Base-by-base conservation (phyloP, 768 basidiomycete genomes). In the Mycena indigotica region DNA sequence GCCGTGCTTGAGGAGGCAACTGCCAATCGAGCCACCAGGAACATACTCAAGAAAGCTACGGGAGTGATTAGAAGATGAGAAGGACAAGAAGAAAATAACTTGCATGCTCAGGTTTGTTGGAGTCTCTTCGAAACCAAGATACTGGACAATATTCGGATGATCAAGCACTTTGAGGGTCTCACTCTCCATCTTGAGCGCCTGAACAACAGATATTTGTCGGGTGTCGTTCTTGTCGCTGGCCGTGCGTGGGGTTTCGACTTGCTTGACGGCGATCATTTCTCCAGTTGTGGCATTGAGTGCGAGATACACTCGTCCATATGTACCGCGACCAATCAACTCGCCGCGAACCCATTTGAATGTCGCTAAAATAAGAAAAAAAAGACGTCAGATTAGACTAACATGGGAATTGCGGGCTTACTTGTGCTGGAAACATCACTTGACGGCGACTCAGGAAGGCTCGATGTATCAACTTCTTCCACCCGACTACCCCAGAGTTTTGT, bases 191-290 rank as follows among this genome's bases (percentile, higher is more conserved):
- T 96, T 94, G 61, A 98, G 75, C 1, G 95, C 95, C 65, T 95
- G 89, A 57, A 99, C 91, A 60, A 95, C 87, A 26, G 84, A 84
- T 53, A 83, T 77, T 65, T 96, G 95, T 28, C 95, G 84, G 17
- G 84, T 80, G 72, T 98, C 95, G 62, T 85, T 89, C 72, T 89
- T 91, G 74, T 99, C 97, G 66, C 91, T 93, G 17, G 87, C 85
- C 6, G 94, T 95, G 50, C 86, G 85, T 1, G 97, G 96, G 56
- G 95, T 84, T 71, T 98, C 97, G 46, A 99, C 97, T 73, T 98
- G 97, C 74, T 99, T 99, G 62, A 99, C 97, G 17, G 97, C 97
- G 66, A 98, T 95, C 93, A 98, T 96, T 74, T 98, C 95, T 56
- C 95, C 95, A 0, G 95, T 96, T 3, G 93, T 95, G 28, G 92